These are phyloP conservation scores for Flammula alnicola DNA, from an alignment of 1,284 basidiomycete species.

Conservation along the genomic window DNA sequence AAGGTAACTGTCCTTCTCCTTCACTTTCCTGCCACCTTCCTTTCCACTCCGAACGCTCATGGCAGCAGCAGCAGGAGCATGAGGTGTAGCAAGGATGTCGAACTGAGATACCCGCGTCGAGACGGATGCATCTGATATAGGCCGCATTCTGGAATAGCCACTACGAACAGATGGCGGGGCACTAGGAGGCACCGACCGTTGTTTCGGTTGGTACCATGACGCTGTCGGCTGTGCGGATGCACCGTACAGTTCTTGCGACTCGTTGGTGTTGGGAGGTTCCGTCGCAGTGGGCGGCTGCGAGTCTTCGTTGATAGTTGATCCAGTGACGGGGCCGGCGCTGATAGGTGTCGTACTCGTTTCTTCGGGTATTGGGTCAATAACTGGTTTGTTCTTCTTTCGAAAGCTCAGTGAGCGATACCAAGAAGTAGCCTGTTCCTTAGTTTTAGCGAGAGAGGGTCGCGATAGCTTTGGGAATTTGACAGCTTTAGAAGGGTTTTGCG, in stretches of 20 bases:
- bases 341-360: slow-evolving; percentile 17
- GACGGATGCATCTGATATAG: slow-evolving; percentile 21
- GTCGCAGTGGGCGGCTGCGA: slow-evolving; percentile 15
- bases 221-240: slow-evolving; percentile 10
- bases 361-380: slow-evolving; percentile 36
- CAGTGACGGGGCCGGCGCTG: slow-evolving; percentile 10
- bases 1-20: slow-evolving; percentile 34
- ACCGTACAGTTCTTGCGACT: slow-evolving; percentile 21
- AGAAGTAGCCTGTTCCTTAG: slow-evolving; percentile 35
- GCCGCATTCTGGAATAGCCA: slow-evolving; percentile 16
- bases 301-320: slow-evolving; percentile 9
- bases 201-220: slow-evolving; percentile 27
- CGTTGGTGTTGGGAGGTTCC: slow-evolving; percentile 10
- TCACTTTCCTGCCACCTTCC: slow-evolving; percentile 19
- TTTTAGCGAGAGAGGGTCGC: slow-evolving; percentile 29
- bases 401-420: slow-evolving; percentile 43
- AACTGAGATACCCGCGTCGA: slow-evolving; percentile 43
- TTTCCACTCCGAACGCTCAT: slow-evolving; percentile 23
- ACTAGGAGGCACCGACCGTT: slow-evolving; percentile 11
- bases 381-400: slow-evolving; percentile 33
- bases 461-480: slow-evolving; percentile 26
- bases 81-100: slow-evolving; percentile 35
- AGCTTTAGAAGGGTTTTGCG: slow-evolving; percentile 19
- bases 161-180: slow-evolving; percentile 19
- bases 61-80: slow-evolving; percentile 9